Evolutionary conservation across 2,329 filamentous ascomycete genomes (phyloP), one percentile per base, ranked within the genome.

Genomic region (Fusarium fujikuroi): DNA sequence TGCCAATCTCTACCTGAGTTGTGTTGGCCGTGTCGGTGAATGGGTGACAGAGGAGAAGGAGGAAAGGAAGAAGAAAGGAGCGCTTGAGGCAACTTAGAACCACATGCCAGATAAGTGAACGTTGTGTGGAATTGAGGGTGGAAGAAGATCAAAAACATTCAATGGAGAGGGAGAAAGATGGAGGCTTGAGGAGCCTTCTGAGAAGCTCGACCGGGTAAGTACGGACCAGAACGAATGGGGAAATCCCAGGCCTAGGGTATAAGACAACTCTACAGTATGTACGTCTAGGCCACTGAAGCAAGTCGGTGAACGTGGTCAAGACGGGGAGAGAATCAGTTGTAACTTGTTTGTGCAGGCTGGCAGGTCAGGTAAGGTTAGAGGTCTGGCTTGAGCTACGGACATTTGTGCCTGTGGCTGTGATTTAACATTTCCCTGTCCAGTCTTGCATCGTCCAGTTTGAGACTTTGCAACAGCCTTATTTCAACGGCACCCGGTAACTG

Each of bases 251-350:
- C 16, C 30, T 19, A 50, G 21, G 46, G 28, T 23, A 34, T 50
- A 32, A n/a, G 30, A 32, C 39, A 36, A 15, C 23, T 53, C 50
- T 53, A 53, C 46, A 25, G 49, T 16, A 21, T 34, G 18, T 53
- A 53, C 37, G 43, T 47, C 57, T 69, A 49, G 44, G 56, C 56
- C 50, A 50, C 28, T 49, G 46, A 65, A 65, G 59, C 32, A 64
- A 60, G 60, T 73, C 65, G 69, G 70, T 73, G 70, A 71, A 73
- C 42, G 54, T 44, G 60, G 54, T 58, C 49, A 60, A 60, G 56
- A 47, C 49, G 50, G 66, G 70, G 66, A 47, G 66, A 32, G 47
- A 69, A 52, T 69, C 54, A 63, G 58, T 52, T 54, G 30, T 32
- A 32, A 32, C 30, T 32, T 32, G 58, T 60, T 46, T 54, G 28